Evolutionary conservation across 1,284 basidiomycete genomes (phyloP).

Genomic region (Irpex sp.): DNA sequence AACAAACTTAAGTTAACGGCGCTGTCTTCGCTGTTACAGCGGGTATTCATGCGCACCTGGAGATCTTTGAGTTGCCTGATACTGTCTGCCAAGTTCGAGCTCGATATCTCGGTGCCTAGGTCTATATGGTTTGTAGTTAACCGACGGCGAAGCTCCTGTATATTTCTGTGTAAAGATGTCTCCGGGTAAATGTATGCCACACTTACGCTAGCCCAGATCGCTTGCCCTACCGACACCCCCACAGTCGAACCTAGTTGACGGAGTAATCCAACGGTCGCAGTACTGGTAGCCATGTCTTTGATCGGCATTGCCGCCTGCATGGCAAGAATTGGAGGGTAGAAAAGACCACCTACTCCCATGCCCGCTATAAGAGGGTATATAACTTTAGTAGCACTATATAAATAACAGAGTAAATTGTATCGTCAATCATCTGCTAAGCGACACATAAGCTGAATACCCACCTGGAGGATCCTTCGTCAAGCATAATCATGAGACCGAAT

Average conservation of each 20-base stretch:
- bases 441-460: background rate
- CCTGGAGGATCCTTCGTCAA: constrained; percentile 26
- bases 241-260: constrained; percentile 40
- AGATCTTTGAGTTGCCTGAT: constrained; percentile 48
- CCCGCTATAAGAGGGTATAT: constrained; percentile 32
- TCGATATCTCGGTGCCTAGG: constrained; percentile 37
- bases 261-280: constrained; percentile 57
- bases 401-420: background rate
- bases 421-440: constrained; percentile 12
- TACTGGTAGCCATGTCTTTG: constrained; percentile 42
- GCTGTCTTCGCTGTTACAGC: no score
- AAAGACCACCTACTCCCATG: constrained; percentile 34
- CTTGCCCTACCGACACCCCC: constrained; percentile 65
- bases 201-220: constrained; percentile 55
- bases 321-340: constrained; percentile 33
- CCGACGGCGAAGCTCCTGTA: constrained; percentile 42
- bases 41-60: constrained; percentile 32
- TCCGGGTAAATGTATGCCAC: background rate
- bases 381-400: constrained; percentile 26
- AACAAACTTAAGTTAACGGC: background rate
- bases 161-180: background rate
- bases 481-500: constrained; percentile 33
- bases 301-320: constrained; percentile 45
- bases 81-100: constrained; percentile 47
- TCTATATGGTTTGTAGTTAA: constrained; percentile 28